phyloP scores from a whole-genome alignment of 768 basidiomycete species.

The Termitomyces sp. region DNA sequence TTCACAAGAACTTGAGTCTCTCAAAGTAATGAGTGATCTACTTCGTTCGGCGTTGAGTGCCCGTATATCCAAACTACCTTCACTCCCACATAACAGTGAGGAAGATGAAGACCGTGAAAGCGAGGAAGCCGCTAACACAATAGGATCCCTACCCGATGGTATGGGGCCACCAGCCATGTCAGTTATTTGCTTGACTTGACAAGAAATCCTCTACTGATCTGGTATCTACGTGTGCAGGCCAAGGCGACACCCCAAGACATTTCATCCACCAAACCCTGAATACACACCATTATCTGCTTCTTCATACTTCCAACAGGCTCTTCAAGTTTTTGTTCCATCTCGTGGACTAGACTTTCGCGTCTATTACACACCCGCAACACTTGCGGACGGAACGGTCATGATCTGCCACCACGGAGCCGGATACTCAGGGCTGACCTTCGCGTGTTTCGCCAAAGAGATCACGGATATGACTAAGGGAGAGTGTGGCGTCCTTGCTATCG shows the following conservation, averaged over 20 bases:
- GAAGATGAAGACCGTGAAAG: conserved; percentile 45
- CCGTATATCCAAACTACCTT: conserved; percentile 70
- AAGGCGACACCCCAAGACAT: conserved; percentile 23
- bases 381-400: conserved; percentile 58
- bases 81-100: conserved; percentile 33
- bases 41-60: conserved; percentile 76
- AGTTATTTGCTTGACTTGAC: conserved; percentile 24
- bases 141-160: conserved; percentile 58
- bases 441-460: conserved; percentile 84
- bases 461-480: conserved; percentile 54
- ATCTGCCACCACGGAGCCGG: conserved; percentile 97
- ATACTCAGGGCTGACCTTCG: conserved; percentile 85
- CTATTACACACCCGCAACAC: conserved; percentile 76
- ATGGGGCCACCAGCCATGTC: conserved; percentile 63
- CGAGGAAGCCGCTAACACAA: conserved; percentile 49
- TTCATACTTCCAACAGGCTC: conserved; percentile 73
- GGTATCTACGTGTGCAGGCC: conserved; percentile 26
- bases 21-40: conserved; percentile 54
- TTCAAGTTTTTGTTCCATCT: conserved; percentile 64
- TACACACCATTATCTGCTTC: conserved; percentile 75
- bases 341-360: conserved; percentile 66
- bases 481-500: conserved; percentile 76
- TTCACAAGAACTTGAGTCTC: neutral
- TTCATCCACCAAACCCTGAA: conserved; percentile 47
- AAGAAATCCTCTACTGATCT: conserved; percentile 6